Evolutionary conservation across 192 early-diverging fungal genomes (phyloP), one percentile per base, ranked within the genome.

Genomic region (Backusella parvicylindrica): DNA sequence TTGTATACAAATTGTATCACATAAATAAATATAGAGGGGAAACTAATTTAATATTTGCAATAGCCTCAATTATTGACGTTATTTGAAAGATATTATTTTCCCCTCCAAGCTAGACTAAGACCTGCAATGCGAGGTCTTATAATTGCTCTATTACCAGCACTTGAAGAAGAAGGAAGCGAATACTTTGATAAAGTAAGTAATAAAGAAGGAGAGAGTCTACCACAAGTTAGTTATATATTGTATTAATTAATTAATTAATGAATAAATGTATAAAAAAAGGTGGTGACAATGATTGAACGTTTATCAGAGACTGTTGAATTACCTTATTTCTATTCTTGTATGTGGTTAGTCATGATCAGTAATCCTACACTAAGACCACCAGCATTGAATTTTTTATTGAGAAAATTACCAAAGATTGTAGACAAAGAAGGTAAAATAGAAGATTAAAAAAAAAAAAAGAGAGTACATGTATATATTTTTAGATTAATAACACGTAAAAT

Each of bases 151-250:
- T 83, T 97, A 60, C 92, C 95, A 6, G 93, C 89, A 6, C 79
- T 97, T 4, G 97, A 98, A 71, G 97, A 97, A 70, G 95, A 96
- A 75, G 91, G 90, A 28, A 91, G 87, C 76, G 96, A 98, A 74
- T 91, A 88, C 69, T 93, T 93, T 77, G 91, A 92, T 53, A 86
- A 89, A 69, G 94, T 94, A 32, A 77, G 85, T 56, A 37, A 26
- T 8, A 33, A 7, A 32, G 30, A 12, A 21, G 30, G 11, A 16
- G 30, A 18, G 23, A 23, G 36, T 35, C 21, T 26, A 72, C 13
- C n/a, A n/a, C n/a, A n/a, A 28, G 18, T 36, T 35, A 35, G 0
- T 33, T 3, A 78, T 68, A 3, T 38, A 0, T 43, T 43, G 2
- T 43, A 15, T 43, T 15, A 7, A 28, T 5, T 23, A 56, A 56